Evolutionary conservation across 805 yeast species (phyloP).

Genomic region (Cyberlindnera maclurae): DNA sequence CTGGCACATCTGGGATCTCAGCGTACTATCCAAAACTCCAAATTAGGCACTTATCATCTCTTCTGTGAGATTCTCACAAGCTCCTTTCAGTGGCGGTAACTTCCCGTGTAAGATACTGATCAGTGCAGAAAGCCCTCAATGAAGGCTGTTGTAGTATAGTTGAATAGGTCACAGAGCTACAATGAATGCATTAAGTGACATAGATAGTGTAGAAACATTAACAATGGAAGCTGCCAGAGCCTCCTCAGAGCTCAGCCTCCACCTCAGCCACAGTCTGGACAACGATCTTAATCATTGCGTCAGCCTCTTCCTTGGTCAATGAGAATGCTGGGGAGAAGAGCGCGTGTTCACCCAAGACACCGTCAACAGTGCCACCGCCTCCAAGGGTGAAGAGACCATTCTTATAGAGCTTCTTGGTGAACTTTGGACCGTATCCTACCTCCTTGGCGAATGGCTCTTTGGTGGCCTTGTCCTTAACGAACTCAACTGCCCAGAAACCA

Average conservation of each 20-base stretch:
- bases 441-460: constrained; percentile 37
- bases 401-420: constrained; percentile 29
- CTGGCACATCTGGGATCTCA: too few relatives aligned
- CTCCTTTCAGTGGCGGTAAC: too few relatives aligned
- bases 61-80: too few relatives aligned
- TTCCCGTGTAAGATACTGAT: too few relatives aligned
- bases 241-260: constrained; percentile 14
- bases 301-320: constrained; percentile 31
- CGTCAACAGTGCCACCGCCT: constrained; percentile 32
- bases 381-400: constrained; percentile 38
- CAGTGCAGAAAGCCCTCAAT: too few relatives aligned
- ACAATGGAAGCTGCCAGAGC: too few relatives aligned
- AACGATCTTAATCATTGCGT: constrained; percentile 26
- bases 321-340: constrained; percentile 39
- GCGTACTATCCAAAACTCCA: too few relatives aligned
- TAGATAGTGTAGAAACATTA: too few relatives aligned
- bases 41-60: too few relatives aligned
- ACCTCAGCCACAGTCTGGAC: constrained; percentile 17
- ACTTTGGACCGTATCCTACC: constrained; percentile 24
- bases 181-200: too few relatives aligned
- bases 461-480: constrained; percentile 39
- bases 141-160: too few relatives aligned
- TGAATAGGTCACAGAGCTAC: too few relatives aligned
- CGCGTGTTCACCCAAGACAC: constrained; percentile 38
- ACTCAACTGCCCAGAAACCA: constrained; percentile 47